These are phyloP conservation scores for Dothistroma pini DNA, from an alignment of 2,329 filamentous ascomycete species.

Conservation along the genomic window DNA sequence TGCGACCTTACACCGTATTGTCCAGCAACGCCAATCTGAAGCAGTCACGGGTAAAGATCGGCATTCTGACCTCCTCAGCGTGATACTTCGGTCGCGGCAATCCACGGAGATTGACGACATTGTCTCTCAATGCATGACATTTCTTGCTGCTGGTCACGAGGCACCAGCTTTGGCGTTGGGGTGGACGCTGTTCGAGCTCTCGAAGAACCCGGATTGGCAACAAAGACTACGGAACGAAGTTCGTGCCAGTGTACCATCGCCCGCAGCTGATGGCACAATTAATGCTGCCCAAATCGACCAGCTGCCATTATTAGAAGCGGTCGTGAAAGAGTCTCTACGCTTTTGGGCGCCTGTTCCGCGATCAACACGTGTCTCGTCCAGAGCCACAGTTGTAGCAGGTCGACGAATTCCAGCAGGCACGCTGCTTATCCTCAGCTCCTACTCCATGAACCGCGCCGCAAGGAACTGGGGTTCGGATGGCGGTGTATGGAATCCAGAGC, in stretches of 20 bases:
- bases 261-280: not conserved
- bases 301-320: not conserved
- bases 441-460: not conserved
- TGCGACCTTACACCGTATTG: not conserved
- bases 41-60: not conserved
- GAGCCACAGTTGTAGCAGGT: not conserved
- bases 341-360: not conserved
- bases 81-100: not conserved
- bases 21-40: not conserved
- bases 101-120: slow-evolving; percentile 68
- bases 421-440: not conserved
- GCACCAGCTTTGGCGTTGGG: slow-evolving; percentile 45
- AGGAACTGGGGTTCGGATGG: slow-evolving; percentile 31
- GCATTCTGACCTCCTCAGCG: not conserved
- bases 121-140: slow-evolving; percentile 54
- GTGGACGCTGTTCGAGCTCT: not conserved
- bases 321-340: not conserved
- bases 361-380: not conserved
- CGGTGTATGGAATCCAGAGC: slow-evolving; percentile 31
- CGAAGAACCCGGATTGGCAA: not conserved
- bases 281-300: not conserved
- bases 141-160: slow-evolving; percentile 66
- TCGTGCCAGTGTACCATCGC: not conserved
- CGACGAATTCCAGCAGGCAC: not conserved
- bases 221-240: not conserved